Evolutionary conservation across 208 protist genomes (phyloP).

Genomic region (Borovskyia barvae): DNA sequence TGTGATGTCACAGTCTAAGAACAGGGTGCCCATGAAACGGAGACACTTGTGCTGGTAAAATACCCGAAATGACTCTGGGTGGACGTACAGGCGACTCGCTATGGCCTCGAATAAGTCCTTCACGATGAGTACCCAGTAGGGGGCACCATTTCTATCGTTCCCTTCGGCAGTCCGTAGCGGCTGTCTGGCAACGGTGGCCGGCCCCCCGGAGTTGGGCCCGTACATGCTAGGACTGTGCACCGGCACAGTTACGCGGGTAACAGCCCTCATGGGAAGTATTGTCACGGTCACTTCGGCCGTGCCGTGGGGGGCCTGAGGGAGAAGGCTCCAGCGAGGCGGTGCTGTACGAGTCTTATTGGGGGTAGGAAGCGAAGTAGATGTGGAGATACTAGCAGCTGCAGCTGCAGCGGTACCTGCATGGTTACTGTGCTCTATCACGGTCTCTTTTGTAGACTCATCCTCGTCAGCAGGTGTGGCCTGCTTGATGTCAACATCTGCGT

Average conservation of each 20-base stretch:
- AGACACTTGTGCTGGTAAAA: slow-evolving; percentile 54
- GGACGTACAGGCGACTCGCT: slow-evolving; percentile 41
- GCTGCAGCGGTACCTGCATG: neutral
- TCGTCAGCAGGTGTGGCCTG: too few relatives aligned
- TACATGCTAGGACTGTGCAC: slow-evolving; percentile 22
- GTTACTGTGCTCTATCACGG: too few relatives aligned
- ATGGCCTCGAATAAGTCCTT: slow-evolving; percentile 66
- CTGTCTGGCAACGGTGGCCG: neutral
- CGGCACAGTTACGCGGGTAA: slow-evolving; percentile 23
- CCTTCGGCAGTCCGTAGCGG: neutral
- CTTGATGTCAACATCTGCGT: slow-evolving; percentile 19
- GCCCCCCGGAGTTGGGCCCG: slow-evolving; percentile 2
- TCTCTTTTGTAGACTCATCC: too few relatives aligned
- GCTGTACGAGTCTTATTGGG: neutral
- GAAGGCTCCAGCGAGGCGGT: slow-evolving; percentile 8
- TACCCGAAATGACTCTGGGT: slow-evolving; percentile 64
- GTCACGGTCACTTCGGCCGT: slow-evolving; percentile 30
- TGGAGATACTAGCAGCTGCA: neutral
- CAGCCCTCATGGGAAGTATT: slow-evolving; percentile 28
- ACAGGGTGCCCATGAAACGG: slow-evolving; percentile 58
- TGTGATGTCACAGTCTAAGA: slow-evolving; percentile 43
- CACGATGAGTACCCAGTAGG: slow-evolving; percentile 44
- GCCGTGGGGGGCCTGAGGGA: slow-evolving; percentile 23
- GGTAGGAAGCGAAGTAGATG: neutral
- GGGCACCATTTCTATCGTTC: neutral